These are phyloP conservation scores for Magnaporthales sp. DNA, from an alignment of 2,329 filamentous ascomycete species.

Conservation along the genomic window DNA sequence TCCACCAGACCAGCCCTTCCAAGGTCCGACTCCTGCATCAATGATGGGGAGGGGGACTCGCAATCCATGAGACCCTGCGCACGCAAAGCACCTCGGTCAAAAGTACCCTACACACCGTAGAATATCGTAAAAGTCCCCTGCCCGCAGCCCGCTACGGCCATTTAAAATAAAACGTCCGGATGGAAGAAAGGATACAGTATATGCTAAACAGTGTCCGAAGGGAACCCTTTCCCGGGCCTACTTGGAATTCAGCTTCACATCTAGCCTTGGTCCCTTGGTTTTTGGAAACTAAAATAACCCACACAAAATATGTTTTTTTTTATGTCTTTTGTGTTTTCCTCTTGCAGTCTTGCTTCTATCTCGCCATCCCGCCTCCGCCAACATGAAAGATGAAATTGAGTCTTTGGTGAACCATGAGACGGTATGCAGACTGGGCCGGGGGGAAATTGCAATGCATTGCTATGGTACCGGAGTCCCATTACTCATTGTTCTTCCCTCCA, in stretches of 20 bases:
- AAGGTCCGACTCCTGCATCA: neutral
- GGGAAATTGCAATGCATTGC: neutral
- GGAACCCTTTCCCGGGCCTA: neutral
- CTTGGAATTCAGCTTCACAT: neutral
- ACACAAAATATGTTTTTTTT: neutral
- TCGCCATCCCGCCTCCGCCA: neutral
- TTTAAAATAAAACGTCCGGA: neutral
- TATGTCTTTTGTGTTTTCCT: neutral
- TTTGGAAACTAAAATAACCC: neutral
- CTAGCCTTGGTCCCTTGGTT: neutral
- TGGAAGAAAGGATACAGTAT: too few relatives aligned
- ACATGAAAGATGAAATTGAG: neutral
- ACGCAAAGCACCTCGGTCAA: neutral
- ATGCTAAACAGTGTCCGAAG: neutral
- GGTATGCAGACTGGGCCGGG: neutral
- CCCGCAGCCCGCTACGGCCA: neutral
- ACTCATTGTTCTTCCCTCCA: neutral
- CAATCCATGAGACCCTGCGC: neutral
- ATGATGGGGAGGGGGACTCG: neutral
- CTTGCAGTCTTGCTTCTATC: neutral
- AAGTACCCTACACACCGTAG: neutral
- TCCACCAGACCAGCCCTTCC: too few relatives aligned
- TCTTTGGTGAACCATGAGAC: neutral
- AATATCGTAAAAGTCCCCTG: neutral
- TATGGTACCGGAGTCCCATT: neutral